phyloP scores from a whole-genome alignment of 805 yeast species.

The Vanderwaltozyma polyspora region DNA sequence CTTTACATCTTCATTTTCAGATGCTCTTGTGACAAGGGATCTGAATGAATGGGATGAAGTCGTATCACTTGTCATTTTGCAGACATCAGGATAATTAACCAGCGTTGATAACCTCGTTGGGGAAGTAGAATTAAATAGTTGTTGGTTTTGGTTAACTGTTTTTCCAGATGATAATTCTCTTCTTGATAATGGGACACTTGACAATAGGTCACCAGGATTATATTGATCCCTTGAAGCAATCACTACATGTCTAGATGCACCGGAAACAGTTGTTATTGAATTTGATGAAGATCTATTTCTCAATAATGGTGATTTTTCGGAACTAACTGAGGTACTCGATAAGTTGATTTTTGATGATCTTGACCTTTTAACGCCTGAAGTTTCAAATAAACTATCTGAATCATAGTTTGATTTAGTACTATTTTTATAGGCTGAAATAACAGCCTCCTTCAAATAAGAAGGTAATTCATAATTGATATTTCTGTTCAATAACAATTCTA shows the following conservation, averaged over 20 bases:
- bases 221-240: constrained; percentile 44
- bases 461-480: constrained; percentile 44
- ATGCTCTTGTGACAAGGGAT: not conserved
- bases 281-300: not conserved
- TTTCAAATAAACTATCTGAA: not conserved
- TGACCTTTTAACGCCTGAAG: not conserved
- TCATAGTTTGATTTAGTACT: not conserved
- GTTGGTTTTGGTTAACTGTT: not conserved
- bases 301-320: not conserved
- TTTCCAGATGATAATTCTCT: constrained; percentile 7
- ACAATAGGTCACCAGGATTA: constrained; percentile 77
- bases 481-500: constrained; percentile 58
- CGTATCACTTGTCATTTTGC: not conserved
- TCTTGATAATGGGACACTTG: constrained; percentile 64
- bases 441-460: constrained; percentile 47
- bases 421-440: not conserved
- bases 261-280: not conserved
- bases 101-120: no score
- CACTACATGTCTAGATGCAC: constrained; percentile 36
- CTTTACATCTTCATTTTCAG: not conserved
- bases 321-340: not conserved
- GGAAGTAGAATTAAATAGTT: no score
- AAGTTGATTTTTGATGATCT: not conserved
- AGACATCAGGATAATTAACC: not conserved
- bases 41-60: not conserved